Conservation (phyloP, 495 filamentous ascomycete genomes). For the Aspergillus coremiiformis region DNA sequence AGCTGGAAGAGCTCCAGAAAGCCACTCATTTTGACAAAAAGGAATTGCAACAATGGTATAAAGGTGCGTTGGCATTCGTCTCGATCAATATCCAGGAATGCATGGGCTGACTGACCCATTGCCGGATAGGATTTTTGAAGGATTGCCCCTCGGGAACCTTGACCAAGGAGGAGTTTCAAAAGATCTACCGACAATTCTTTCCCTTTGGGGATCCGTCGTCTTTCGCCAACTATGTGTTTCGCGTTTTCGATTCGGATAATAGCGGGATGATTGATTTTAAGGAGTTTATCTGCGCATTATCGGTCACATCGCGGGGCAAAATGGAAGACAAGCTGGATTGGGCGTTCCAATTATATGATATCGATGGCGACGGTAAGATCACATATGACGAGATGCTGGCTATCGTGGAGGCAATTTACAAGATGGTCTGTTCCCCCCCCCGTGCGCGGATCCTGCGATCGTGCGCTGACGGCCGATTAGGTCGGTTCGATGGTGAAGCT, state of each 20-base stretch:
- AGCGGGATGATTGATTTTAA: constrained; percentile 98
- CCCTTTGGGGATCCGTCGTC: constrained; percentile 95
- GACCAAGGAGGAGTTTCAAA: constrained; percentile 97
- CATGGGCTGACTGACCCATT: constrained; percentile 1
- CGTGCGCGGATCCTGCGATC: neutral
- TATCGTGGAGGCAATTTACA: constrained; percentile 99
- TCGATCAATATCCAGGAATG: neutral
- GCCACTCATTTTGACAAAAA: constrained; percentile 99
- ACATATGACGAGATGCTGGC: constrained; percentile 98
- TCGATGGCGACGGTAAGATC: constrained; percentile 97
- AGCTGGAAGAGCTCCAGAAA: constrained; percentile 89
- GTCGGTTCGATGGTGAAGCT: constrained; percentile 99
- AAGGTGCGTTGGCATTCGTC: constrained; percentile 56
- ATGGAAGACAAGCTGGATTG: constrained; percentile 99
- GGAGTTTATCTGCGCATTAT: constrained; percentile 97
- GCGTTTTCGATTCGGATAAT: constrained; percentile 96
- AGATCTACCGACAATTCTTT: constrained; percentile 99
- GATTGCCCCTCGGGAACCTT: constrained; percentile 95
- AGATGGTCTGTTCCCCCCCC: constrained; percentile 64
- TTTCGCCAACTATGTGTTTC: constrained; percentile 98
- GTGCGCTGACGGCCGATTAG: constrained; percentile 37
- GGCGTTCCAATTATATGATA: constrained; percentile 99
- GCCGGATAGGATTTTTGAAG: constrained; percentile 77
- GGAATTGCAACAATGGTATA: constrained; percentile 99
- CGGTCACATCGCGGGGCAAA: constrained; percentile 92